These are phyloP conservation scores for Pythium brassicae DNA, from an alignment of 352 stramenopile species.

Conservation along the genomic window DNA sequence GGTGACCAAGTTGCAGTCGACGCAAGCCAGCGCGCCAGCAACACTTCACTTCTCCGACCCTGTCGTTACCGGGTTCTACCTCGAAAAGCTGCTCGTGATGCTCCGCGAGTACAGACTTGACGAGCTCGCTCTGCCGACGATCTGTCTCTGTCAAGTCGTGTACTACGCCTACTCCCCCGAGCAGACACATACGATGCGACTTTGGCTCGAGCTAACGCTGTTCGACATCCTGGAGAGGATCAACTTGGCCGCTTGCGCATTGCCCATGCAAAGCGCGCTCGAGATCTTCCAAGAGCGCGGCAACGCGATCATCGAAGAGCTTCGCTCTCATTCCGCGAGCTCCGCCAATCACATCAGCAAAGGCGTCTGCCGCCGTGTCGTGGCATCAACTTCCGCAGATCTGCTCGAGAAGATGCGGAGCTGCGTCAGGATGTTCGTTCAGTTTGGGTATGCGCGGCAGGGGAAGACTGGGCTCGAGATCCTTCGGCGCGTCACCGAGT, in stretches of 20 bases:
- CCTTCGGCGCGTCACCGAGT: slow-evolving; percentile 14
- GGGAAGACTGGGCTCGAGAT: slow-evolving; percentile 51
- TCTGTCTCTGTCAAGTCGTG: slow-evolving; percentile 53
- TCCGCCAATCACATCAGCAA: background rate
- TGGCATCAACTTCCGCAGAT: slow-evolving; percentile 12
- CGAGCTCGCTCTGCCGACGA: slow-evolving; percentile 27
- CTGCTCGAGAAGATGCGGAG: slow-evolving; percentile 26
- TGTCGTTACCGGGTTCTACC: slow-evolving; percentile 34
- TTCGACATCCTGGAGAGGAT: slow-evolving; percentile 44
- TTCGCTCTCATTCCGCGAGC: slow-evolving; percentile 19
- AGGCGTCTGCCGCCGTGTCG: slow-evolving; percentile 5
- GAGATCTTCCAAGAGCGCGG: slow-evolving; percentile 40
- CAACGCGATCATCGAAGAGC: slow-evolving; percentile 36
- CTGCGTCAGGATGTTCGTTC: slow-evolving; percentile 29
- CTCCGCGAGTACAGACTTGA: slow-evolving; percentile 26
- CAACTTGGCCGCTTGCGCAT: slow-evolving; percentile 28
- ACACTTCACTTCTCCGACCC: slow-evolving; percentile 37
- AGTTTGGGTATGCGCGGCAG: slow-evolving; percentile 52
- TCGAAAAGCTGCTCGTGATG: slow-evolving; percentile 43
- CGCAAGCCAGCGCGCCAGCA: slow-evolving; percentile 3
- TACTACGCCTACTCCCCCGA: slow-evolving; percentile 34
- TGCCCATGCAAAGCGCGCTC: slow-evolving; percentile 52
- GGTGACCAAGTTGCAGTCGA: slow-evolving; percentile 23
- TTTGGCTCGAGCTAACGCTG: slow-evolving; percentile 55
- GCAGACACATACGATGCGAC: slow-evolving; percentile 24